These are phyloP conservation scores for Fallopia convolvulus DNA, from an alignment of 148 eudicot genomes.

Conservation along the genomic window DNA sequence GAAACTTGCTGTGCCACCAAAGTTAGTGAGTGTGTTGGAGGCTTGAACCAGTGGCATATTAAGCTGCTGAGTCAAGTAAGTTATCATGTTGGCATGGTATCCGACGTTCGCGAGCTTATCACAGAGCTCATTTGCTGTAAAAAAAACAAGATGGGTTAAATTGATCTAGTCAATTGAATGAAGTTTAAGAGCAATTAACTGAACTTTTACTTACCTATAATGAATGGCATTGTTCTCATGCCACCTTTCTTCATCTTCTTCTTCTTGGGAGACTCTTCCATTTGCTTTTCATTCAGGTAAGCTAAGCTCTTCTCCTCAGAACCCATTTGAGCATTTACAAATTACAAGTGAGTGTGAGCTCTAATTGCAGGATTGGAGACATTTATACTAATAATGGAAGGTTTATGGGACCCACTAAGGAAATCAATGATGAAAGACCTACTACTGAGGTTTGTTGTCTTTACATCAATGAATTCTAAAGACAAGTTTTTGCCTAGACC, in stretches of 20 bases:
- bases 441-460: background rate
- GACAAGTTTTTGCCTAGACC: background rate
- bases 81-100: slow-evolving; percentile 73
- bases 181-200: background rate
- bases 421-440: slow-evolving; percentile 1
- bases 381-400: background rate
- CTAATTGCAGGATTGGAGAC: background rate
- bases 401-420: background rate
- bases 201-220: slow-evolving; percentile 43
- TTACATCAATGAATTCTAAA: slow-evolving; percentile 3
- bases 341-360: slow-evolving; percentile 1
- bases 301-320: background rate
- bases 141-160: background rate
- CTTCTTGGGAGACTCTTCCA: slow-evolving; percentile 19
- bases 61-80: slow-evolving; percentile 61
- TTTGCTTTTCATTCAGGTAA: background rate
- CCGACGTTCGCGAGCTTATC: slow-evolving; percentile 70
- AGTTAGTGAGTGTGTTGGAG: slow-evolving; percentile 67
- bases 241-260: slow-evolving; percentile 46
- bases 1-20: slow-evolving; percentile 58
- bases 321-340: background rate
- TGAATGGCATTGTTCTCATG: slow-evolving; percentile 75
- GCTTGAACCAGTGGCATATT: slow-evolving; percentile 74
- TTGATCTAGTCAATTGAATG: background rate
- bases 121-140: slow-evolving; percentile 71